Conservation (phyloP, 2,329 filamentous ascomycete genomes). For the Diplodia sapinea region DNA sequence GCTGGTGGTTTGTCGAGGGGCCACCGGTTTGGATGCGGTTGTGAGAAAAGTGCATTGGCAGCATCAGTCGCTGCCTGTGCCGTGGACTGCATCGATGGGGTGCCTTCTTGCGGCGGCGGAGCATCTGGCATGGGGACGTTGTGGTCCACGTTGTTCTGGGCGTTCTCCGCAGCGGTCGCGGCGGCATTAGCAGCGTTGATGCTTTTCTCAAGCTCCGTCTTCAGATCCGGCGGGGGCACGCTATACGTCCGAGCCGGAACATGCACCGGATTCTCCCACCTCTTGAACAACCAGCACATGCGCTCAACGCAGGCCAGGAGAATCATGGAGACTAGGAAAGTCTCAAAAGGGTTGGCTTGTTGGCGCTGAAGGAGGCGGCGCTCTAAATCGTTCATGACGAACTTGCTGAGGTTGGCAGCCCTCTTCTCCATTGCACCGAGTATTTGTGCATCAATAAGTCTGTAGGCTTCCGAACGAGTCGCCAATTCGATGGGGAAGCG, state of each 20-base stretch:
- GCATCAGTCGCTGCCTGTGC: background rate
- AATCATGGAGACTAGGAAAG: constrained; percentile 64
- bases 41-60: constrained; percentile 17
- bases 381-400: constrained; percentile 65
- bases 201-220: constrained; percentile 23
- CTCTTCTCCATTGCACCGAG: constrained; percentile 62
- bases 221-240: constrained; percentile 31
- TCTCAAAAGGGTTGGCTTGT: constrained; percentile 63
- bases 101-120: constrained; percentile 8
- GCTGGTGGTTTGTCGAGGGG: constrained; percentile 60
- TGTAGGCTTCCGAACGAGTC: constrained; percentile 52
- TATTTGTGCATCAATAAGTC: constrained; percentile 60
- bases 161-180: background rate
- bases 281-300: constrained; percentile 63
- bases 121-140: constrained; percentile 21
- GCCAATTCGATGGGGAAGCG: constrained; percentile 34
- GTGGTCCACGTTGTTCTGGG: constrained; percentile 2
- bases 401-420: constrained; percentile 58
- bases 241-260: constrained; percentile 32
- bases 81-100: background rate
- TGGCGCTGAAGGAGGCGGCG: constrained; percentile 64
- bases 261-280: constrained; percentile 52
- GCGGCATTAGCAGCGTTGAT: constrained; percentile 24
- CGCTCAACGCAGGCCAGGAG: constrained; percentile 65
- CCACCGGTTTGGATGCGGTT: constrained; percentile 49